Percentiles rank a stretch among this genome's conserved stretches.
phyloP scores from a whole-genome alignment of 2,329 filamentous ascomycete species.

The Aspergillus alliaceus region DNA sequence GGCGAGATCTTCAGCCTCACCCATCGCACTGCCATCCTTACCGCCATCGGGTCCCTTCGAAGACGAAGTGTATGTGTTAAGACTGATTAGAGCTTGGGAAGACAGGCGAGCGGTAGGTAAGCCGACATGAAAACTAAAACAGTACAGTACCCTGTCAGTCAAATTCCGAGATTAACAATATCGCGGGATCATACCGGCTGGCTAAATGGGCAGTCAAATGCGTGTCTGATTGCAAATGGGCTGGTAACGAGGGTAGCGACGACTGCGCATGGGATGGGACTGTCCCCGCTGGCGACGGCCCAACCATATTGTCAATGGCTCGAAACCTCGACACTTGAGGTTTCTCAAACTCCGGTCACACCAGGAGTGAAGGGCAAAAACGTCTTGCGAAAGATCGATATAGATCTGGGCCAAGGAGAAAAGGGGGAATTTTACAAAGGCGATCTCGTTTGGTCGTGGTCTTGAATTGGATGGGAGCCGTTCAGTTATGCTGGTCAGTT shows the following conservation, averaged over 20 bases:
- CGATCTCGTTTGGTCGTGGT: neutral
- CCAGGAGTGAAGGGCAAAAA: neutral
- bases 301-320: constrained; percentile 36
- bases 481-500: neutral
- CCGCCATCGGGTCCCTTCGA: constrained; percentile 85
- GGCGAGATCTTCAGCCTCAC: constrained; percentile 88
- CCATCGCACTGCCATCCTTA: constrained; percentile 89
- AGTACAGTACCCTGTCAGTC: neutral
- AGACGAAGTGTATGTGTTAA: constrained; percentile 94
- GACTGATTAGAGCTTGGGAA: constrained; percentile 83
- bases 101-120: constrained; percentile 85
- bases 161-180: neutral
- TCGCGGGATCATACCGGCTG: constrained; percentile 41
- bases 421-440: neutral
- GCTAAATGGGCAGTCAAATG: constrained; percentile 53
- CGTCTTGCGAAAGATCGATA: neutral
- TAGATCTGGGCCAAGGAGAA: neutral
- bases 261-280: constrained; percentile 69
- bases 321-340: constrained; percentile 11
- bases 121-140: constrained; percentile 85
- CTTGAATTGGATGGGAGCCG: neutral
- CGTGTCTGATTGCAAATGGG: constrained; percentile 59
- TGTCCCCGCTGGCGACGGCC: constrained; percentile 39
- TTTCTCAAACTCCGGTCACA: neutral
- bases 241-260: constrained; percentile 82